Conservation (phyloP, 139 green algal species). For the Chlamydomonas eustigma region DNA sequence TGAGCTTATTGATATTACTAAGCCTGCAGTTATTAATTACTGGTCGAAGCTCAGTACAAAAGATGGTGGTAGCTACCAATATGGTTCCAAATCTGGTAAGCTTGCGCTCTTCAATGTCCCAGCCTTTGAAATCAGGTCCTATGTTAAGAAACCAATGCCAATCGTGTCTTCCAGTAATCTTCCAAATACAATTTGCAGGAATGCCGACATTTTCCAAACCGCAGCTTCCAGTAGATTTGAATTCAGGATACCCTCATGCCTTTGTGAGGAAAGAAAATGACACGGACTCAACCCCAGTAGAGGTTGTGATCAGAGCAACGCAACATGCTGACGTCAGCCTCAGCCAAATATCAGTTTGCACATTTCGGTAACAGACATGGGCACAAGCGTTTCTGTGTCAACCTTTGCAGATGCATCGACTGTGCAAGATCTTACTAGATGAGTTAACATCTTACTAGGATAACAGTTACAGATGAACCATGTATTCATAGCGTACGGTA, state of each 20-base stretch:
- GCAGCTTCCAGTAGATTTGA: not conserved
- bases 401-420: not conserved
- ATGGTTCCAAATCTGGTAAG: not conserved
- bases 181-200: not conserved
- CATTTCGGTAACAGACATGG: not conserved
- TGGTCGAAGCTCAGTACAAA: not conserved
- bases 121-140: not conserved
- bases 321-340: not conserved
- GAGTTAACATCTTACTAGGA: not conserved
- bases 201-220: not conserved
- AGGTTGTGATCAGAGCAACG: not conserved
- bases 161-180: not conserved
- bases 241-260: not conserved
- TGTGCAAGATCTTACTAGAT: not conserved
- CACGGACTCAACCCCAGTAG: not conserved
- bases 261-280: not conserved
- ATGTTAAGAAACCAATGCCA: not conserved
- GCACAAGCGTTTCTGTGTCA: not conserved
- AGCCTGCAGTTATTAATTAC: not conserved
- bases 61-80: not conserved
- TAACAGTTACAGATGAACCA: not conserved
- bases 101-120: not conserved
- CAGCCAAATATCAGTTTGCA: not conserved
- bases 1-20: not conserved
- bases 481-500: not conserved